Conservation (phyloP, 257 asterid genomes). For the Solanum ahanhuiri region DNA sequence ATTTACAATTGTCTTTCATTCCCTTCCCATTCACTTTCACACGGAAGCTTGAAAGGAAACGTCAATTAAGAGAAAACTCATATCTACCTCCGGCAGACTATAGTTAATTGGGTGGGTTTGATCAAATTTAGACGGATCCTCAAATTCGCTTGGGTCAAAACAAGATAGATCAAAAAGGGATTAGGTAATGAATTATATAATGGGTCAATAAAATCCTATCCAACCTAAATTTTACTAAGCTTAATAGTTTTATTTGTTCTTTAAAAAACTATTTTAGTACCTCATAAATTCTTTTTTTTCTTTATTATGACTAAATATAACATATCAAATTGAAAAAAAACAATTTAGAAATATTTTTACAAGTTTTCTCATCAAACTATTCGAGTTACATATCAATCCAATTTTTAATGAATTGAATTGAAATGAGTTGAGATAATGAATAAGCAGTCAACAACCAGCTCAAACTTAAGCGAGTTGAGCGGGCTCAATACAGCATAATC, state of each 20-base stretch:
- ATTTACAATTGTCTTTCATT: neutral
- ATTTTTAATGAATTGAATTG: too few species aligned
- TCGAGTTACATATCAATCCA: neutral
- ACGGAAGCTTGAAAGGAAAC: neutral
- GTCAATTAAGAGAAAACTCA: neutral
- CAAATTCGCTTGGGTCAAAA: too few species aligned
- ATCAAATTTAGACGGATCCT: too few species aligned
- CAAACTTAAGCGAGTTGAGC: neutral
- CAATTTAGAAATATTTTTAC: too few species aligned
- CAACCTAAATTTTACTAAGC: neutral
- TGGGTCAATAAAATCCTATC: neutral
- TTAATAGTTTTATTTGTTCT: too few species aligned
- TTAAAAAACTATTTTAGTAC: neutral
- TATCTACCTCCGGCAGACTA: neutral
- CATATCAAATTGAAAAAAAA: neutral
- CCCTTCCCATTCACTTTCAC: neutral
- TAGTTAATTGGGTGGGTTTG: neutral
- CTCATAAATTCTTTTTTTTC: neutral
- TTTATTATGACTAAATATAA: too few species aligned
- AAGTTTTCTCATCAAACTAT: neutral
- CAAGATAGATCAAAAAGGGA: neutral
- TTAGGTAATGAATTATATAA: neutral
- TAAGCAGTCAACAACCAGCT: neutral
- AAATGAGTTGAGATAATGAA: neutral
- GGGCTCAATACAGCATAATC: too few species aligned